Evolutionary conservation across 768 basidiomycete genomes (phyloP), one percentile per base, ranked within the genome.

Genomic region (Trametes cinnabarina): DNA sequence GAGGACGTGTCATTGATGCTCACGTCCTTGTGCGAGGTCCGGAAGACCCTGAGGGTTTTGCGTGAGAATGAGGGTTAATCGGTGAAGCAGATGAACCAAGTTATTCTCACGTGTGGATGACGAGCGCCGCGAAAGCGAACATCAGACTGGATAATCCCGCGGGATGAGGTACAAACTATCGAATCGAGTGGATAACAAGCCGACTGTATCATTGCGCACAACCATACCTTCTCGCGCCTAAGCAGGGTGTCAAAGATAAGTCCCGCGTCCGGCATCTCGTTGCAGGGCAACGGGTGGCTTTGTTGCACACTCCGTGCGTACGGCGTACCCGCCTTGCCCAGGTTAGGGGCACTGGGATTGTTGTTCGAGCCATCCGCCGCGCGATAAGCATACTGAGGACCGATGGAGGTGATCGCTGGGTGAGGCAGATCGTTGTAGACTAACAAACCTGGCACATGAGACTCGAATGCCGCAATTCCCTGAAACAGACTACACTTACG

Each of bases 21-120:
- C 15, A 78, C 76, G 47, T 88, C 76, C 10, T 66, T 71, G 69
- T 89, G 88, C 11, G 84, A 83, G 0, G 92, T 94, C 41, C 90
- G 89, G 82, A 95, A 95, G 52, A 92, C 84, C 44, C 88, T 91
- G 64, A n/a, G n/a, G n/a, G n/a, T n/a, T n/a, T n/a, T n/a, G n/a
- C n/a, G 30, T 32, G 7, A 32, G 30, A 12, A 12, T 12, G 30
- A 32, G 30, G 30, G 30, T 12, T 6, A 12, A 32, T 12, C 30
- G n/a, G n/a, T n/a, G n/a, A n/a, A n/a, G n/a, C 30, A 7, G 30
- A 32, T 6, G 12, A 32, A 12, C 7, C 7, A 12, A 32, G 30
- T 7, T 6, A 8, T 1, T 63, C 74, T 46, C 65, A 86, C 85
- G 76, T 83, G 67, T 92, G 91, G 48, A 92, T 90, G 39, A 93